Base-by-base conservation (phyloP, 2,329 filamentous ascomycete genomes). In the Neoascochyta sp. region DNA sequence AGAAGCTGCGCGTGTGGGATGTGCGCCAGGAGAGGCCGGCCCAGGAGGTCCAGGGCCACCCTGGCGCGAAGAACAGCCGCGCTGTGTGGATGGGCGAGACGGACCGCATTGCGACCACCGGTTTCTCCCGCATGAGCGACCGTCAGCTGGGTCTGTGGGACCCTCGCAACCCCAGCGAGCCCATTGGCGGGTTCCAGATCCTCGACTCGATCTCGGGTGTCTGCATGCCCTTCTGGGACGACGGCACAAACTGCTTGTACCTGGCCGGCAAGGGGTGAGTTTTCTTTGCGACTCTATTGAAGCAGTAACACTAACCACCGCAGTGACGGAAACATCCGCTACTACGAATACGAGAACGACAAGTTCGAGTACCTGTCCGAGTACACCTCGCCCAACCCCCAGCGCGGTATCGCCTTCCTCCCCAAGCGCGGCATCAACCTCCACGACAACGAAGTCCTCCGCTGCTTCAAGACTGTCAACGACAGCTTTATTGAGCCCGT, bases 201-300 rank as follows among this genome's bases (percentile, higher is more conserved):
- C 76, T 98, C 27, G 92, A 98, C 67, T 93, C 87, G 25, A 95
- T 95, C 55, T 95, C 90, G 24, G 92, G 92, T 62, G 89, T 98
- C 38, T 94, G 88, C 75, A 95, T 98, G 86, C 92, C 92, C 17
- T 96, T 98, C 77, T 98, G 92, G 92, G 92, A 98, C 62, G 90
- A 96, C 39, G 87, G 89, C 39, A 95, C 86, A 29, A 88, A 92
- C 68, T 93, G 87, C 62, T 73, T 98, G 57, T 98, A 95, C 67
- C 76, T 98, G 59, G 92, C 92, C 54, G 92, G 92, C 61, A 96
- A 96, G 73, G 92, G 90, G 86, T 90, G 67, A 71, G 83, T 67
- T 17, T 14, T 11, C 8, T 5, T 4, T 16, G 4, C 24, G 3
- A n/a, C n/a, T n/a, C n/a, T n/a, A n/a, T n/a, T n/a, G n/a, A 9